Evolutionary conservation across 352 stramenopile genomes (phyloP).

Genomic region (Phytophthora tubulina): DNA sequence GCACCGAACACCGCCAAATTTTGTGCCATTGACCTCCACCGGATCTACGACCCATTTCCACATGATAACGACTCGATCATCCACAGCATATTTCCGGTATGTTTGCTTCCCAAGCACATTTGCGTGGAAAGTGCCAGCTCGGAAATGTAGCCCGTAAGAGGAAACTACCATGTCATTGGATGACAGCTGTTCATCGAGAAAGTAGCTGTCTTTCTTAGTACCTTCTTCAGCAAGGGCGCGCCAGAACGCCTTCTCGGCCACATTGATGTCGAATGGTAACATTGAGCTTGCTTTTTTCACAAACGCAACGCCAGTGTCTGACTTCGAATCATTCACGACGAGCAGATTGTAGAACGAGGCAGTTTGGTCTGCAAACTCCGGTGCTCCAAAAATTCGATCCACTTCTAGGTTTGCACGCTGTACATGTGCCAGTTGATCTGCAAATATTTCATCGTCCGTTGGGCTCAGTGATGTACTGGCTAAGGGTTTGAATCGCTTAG

Average conservation of each 20-base stretch:
- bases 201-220: conserved; percentile 42
- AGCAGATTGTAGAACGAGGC: conserved; percentile 28
- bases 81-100: conserved; percentile 47
- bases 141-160: conserved; percentile 39
- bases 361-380: conserved; percentile 24
- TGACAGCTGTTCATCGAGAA: conserved; percentile 33
- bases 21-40: conserved; percentile 43
- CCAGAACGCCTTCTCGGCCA: conserved; percentile 46
- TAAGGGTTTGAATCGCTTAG: conserved; percentile 31
- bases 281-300: conserved; percentile 46
- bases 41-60: conserved; percentile 61
- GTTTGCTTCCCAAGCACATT: conserved; percentile 58
- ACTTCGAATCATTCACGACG: conserved; percentile 16
- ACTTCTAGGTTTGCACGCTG: conserved; percentile 31
- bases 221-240: conserved; percentile 44
- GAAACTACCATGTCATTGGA: conserved; percentile 36
- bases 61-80: conserved; percentile 46
- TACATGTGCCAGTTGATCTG: conserved; percentile 37
- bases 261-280: conserved; percentile 46
- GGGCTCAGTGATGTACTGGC: conserved; percentile 1
- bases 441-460: conserved; percentile 44
- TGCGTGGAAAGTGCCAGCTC: conserved; percentile 33
- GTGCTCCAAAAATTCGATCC: conserved; percentile 21
- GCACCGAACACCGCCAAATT: conserved; percentile 44
- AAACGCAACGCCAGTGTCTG: conserved; percentile 39